phyloP scores from a whole-genome alignment of 2,329 filamentous ascomycete genomes.

The Ceratocystis colombiana region DNA sequence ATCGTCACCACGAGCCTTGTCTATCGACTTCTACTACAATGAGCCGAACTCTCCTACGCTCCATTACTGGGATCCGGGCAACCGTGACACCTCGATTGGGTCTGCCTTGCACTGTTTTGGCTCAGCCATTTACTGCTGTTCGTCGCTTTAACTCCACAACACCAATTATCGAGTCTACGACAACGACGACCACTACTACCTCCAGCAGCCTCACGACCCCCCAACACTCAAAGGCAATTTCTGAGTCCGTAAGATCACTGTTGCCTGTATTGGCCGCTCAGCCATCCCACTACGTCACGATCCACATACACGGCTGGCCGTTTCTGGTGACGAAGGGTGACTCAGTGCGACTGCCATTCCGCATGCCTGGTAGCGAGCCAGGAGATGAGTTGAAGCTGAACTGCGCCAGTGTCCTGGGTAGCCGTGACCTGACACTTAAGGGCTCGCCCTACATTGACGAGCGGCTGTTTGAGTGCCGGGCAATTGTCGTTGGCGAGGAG shows the following conservation, averaged over 20 bases:
- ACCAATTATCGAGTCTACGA: conserved; percentile 27
- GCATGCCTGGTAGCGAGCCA: conserved; percentile 62
- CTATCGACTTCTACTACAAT: conserved; percentile 31
- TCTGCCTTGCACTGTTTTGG: conserved; percentile 36
- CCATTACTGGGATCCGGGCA: conserved; percentile 50
- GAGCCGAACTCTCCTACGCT: conserved; percentile 54
- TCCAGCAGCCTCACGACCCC: conserved; percentile 34
- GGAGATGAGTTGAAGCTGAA: conserved; percentile 84
- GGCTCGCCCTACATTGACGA: conserved; percentile 75
- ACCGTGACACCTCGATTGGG: conserved; percentile 29
- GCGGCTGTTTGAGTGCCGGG: conserved; percentile 71
- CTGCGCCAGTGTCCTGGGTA: conserved; percentile 71
- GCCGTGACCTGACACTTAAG: conserved; percentile 81
- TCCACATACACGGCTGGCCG: conserved; percentile 67
- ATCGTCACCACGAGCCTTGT: not conserved
- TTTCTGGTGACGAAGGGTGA: conserved; percentile 74
- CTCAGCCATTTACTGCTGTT: conserved; percentile 39
- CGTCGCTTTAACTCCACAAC: conserved; percentile 31
- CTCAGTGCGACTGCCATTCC: conserved; percentile 65
- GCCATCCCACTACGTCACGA: conserved; percentile 64
- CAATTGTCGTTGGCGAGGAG: conserved; percentile 75
- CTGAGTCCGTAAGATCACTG: conserved; percentile 48
- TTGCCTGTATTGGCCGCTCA: conserved; percentile 64
- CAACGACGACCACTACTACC: conserved; percentile 30
- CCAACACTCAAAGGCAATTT: conserved; percentile 39